Evolutionary conservation across 805 yeast species (phyloP).

Genomic region (Candida krabiensis): DNA sequence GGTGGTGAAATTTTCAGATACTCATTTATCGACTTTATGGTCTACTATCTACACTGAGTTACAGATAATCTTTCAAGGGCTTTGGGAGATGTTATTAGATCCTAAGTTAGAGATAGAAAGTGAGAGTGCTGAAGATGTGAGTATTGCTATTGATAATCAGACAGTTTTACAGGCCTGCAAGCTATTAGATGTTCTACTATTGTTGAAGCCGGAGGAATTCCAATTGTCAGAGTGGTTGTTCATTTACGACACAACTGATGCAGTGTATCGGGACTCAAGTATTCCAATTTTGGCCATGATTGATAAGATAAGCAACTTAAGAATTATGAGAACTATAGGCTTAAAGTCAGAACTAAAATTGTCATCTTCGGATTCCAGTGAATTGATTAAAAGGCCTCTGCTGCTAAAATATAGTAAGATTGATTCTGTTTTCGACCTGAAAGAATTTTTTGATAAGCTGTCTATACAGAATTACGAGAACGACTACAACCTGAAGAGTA

Average conservation of each 20-base stretch:
- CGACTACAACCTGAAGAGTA: conserved; percentile 49
- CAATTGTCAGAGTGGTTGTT: conserved; percentile 83
- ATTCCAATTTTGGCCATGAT: conserved; percentile 38
- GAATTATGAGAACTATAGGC: conserved; percentile 21
- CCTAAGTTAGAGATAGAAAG: conserved; percentile 14
- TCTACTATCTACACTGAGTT: conserved; percentile 61
- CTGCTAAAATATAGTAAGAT: conserved; percentile 43
- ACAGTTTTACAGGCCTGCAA: conserved; percentile 65
- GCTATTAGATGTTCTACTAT: conserved; percentile 70
- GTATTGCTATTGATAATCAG: conserved; percentile 37
- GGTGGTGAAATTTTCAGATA: conserved; percentile 57
- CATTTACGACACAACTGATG: conserved; percentile 54
- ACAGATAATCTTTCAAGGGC: conserved; percentile 46
- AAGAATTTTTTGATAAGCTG: conserved; percentile 64
- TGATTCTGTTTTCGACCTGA: conserved; percentile 45
- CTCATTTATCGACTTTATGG: conserved; percentile 73
- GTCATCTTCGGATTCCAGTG: conserved; percentile 6
- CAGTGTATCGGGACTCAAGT: conserved; percentile 26
- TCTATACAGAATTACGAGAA: conserved; percentile 67
- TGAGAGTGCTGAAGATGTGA: conserved; percentile 7
- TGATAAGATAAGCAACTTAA: conserved; percentile 32
- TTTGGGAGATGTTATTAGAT: conserved; percentile 26
- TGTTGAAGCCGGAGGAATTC: conserved; percentile 74
- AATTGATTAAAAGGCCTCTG: conserved; percentile 40
- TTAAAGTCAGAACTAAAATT: conserved; percentile 21